These are phyloP conservation scores for Eudorina sp. DNA, from an alignment of 139 green algal genomes.

Conservation along the genomic window DNA sequence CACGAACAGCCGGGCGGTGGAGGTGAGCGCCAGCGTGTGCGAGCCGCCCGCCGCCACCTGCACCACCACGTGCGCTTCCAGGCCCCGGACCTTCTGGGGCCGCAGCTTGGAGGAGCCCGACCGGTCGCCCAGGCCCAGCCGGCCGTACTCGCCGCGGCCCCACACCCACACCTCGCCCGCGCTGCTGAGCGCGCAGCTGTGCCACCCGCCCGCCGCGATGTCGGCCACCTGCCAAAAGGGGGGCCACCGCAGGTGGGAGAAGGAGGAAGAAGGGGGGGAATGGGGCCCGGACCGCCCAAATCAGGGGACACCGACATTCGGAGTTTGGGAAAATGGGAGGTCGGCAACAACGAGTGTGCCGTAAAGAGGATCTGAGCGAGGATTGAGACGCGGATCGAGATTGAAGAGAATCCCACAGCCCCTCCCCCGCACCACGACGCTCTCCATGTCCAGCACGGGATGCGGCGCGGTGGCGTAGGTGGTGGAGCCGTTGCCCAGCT, in stretches of 20 bases:
- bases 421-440: conserved; percentile 58
- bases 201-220: conserved; percentile 89
- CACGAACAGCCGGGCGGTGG: conserved; percentile 79
- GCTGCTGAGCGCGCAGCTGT: conserved; percentile 56
- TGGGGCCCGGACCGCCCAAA: no score
- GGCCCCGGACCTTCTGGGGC: conserved; percentile 73
- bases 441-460: conserved; percentile 60
- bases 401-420: no score
- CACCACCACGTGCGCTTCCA: conserved; percentile 73
- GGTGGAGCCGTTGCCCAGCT: conserved; percentile 89
- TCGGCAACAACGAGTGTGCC: no score
- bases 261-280: no score
- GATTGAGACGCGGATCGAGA: no score
- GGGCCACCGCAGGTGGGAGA: no score
- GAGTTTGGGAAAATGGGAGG: no score
- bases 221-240: conserved; percentile 66
- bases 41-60: conserved; percentile 81
- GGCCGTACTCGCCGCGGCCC: conserved; percentile 92
- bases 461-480: conserved; percentile 71
- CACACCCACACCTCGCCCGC: conserved; percentile 83
- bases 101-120: conserved; percentile 80
- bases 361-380: no score
- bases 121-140: conserved; percentile 87
- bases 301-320: no score
- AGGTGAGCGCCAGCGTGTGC: conserved; percentile 80